Percentiles rank a stretch among this genome's conserved stretches.
These are phyloP conservation scores for Aspergillus piperis DNA, from an alignment of 2,329 filamentous ascomycete genomes.

Conservation along the genomic window DNA sequence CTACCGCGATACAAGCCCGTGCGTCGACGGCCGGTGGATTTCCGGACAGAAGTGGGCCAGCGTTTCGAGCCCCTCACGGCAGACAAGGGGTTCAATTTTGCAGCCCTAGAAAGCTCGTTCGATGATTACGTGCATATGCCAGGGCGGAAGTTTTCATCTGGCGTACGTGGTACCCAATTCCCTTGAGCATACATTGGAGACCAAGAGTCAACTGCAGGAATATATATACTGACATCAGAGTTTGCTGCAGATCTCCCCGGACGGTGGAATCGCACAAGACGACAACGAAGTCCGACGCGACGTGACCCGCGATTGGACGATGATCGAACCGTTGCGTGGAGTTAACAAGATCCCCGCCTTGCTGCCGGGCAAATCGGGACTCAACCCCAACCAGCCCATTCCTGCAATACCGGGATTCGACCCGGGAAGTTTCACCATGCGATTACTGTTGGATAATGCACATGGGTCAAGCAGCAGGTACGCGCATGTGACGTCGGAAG, in stretches of 20 bases:
- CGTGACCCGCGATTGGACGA: constrained; percentile 8
- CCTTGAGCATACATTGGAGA: no score
- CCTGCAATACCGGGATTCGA: constrained; percentile 11
- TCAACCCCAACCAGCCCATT: neutral
- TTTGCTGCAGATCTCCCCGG: constrained; percentile 18
- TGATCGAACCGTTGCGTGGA: constrained; percentile 14
- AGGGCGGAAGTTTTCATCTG: constrained; percentile 41
- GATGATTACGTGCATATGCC: constrained; percentile 51
- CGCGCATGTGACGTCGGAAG: constrained; percentile 4
- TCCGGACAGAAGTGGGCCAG: constrained; percentile 48
- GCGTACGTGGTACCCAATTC: constrained; percentile 17
- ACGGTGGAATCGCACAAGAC: constrained; percentile 16
- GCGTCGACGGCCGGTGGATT: constrained; percentile 40
- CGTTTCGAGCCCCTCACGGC: constrained; percentile 41
- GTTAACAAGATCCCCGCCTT: constrained; percentile 2
- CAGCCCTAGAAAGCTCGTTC: constrained; percentile 41
- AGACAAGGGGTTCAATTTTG: constrained; percentile 49
- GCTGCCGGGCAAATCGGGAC: neutral
- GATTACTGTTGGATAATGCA: constrained; percentile 9
- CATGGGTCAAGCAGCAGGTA: neutral
- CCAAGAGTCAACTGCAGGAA: no score
- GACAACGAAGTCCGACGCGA: constrained; percentile 16
- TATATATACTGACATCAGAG: no score
- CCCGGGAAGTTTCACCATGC: constrained; percentile 11
- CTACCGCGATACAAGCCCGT: constrained; percentile 42